Conservation (phyloP, 1,284 basidiomycete species). For the Thecaphora frezii region DNA sequence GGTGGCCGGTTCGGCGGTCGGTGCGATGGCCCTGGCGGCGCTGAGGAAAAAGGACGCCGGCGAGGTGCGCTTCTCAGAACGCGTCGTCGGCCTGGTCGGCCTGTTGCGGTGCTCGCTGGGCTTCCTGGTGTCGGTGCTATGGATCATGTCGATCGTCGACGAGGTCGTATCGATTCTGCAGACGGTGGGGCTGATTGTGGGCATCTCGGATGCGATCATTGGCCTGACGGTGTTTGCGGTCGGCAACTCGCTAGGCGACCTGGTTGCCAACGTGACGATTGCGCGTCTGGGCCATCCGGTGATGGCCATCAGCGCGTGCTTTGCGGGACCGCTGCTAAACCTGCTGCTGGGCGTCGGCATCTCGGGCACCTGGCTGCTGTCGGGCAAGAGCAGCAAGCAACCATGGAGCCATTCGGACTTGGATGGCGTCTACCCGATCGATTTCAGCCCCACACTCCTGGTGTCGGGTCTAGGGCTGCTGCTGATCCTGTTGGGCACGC, state of each 20-base stretch:
- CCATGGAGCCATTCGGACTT: constrained; percentile 13
- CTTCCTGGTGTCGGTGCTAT: constrained; percentile 50
- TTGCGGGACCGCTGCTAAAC: constrained; percentile 94
- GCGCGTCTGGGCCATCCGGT: constrained; percentile 52
- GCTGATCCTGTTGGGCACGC: constrained; percentile 72
- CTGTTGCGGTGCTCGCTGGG: constrained; percentile 45
- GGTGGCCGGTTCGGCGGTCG: constrained; percentile 4
- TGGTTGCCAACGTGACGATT: constrained; percentile 91
- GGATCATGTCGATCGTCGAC: constrained; percentile 56
- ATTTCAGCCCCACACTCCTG: constrained; percentile 79
- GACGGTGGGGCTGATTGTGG: constrained; percentile 89
- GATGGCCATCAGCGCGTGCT: constrained; percentile 78
- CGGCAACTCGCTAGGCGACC: constrained; percentile 91
- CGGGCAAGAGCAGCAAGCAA: constrained; percentile 9
- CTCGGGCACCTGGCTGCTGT: constrained; percentile 64
- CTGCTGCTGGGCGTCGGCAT: constrained; percentile 86
- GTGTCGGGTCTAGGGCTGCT: constrained; percentile 80
- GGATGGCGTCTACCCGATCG: constrained; percentile 65
- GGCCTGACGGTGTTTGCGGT: constrained; percentile 94
- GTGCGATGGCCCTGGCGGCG: constrained; percentile 12
- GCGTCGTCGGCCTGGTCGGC: constrained; percentile 13
- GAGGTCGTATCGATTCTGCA: constrained; percentile 61
- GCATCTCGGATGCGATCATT: constrained; percentile 93
- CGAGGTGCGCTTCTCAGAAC: constrained; percentile 22
- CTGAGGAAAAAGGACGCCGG: constrained; percentile 23